These are phyloP conservation scores for Cystoderma amianthinum DNA, from an alignment of 768 basidiomycete species.

Conservation along the genomic window DNA sequence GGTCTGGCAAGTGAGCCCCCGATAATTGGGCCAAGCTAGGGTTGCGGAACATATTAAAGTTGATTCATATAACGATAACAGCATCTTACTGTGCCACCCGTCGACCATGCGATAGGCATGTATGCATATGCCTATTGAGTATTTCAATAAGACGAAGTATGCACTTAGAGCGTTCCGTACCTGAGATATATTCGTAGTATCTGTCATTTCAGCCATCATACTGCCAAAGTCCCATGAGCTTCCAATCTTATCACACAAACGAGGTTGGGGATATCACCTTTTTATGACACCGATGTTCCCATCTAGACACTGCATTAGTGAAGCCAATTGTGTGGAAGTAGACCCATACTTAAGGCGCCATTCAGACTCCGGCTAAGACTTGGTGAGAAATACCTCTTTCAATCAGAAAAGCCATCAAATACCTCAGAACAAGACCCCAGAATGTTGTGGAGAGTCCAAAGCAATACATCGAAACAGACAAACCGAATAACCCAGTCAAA, in stretches of 20 bases:
- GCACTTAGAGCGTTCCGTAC: no score
- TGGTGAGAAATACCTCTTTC: no score
- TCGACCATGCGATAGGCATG: conserved; percentile 47
- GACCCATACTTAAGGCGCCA: conserved; percentile 59
- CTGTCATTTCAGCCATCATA: conserved; percentile 61
- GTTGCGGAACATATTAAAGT: no score
- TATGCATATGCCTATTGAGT: conserved; percentile 62
- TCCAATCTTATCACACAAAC: background rate
- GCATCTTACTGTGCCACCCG: conserved; percentile 34
- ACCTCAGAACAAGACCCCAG: conserved; percentile 51
- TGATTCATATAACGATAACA: no score
- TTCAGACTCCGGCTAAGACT: conserved; percentile 55
- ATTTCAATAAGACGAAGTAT: no score
- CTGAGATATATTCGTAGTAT: conserved; percentile 44
- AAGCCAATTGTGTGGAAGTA: no score
- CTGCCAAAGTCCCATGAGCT: conserved; percentile 10
- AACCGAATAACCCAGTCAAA: conserved; percentile 47
- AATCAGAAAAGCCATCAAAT: conserved; percentile 3
- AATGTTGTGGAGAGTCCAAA: conserved; percentile 62
- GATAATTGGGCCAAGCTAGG: conserved; percentile 1
- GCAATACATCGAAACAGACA: conserved; percentile 42
- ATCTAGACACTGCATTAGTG: no score
- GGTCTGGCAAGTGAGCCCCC: background rate
- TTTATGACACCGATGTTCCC: conserved; percentile 53
- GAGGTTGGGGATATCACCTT: no score